Base-by-base conservation (phyloP, 2,329 filamentous ascomycete genomes). In the Alternaria longipes region DNA sequence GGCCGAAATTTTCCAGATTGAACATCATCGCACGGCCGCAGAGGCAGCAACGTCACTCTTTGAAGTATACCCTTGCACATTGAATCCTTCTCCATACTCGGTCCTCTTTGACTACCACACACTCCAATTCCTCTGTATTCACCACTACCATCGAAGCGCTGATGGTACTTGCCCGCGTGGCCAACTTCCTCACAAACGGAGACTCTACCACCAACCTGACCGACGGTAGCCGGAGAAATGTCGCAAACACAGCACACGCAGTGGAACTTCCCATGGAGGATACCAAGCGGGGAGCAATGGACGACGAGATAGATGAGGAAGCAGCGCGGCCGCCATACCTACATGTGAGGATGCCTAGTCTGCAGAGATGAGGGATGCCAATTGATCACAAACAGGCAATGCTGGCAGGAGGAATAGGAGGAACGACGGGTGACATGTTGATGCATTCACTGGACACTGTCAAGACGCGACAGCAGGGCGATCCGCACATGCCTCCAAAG, bases 391-490 rank as follows among this genome's bases (percentile, higher is more conserved):
- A 62, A 62, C 67, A 97, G 93, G 90, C 91, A 78, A 99, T 98
- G 94, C 85, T 99, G 74, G 95, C 95, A 34, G 95, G 95, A 74
- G 95, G 94, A 62, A 84, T 96, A 54, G 95, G 96, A 74, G 95
- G 95, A 54, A 94, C 92, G 16, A 96, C 91, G 57, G 95, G 96
- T 60, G 95, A 99, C 80, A 91, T 99, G 86, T 84, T 99, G 68
- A 99, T 99, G 95, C 95, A 99, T 82, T 98, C 94, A 46, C 87
- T 99, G 74, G 95, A 99, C 80, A 99, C 95, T 1, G 95, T 99
- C 73, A 99, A 99, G 82, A 99, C 95, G 47, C 88, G 95, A 70
- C 96, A 99, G 79, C 95, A 99, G 81, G 95, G 94, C 74, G 95
- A 98, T 75, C 94, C 94, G 45, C 91, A 95, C 77, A 87, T 97